Conservation (phyloP, 2,329 filamentous ascomycete species). For the Alternaria consortialis region DNA sequence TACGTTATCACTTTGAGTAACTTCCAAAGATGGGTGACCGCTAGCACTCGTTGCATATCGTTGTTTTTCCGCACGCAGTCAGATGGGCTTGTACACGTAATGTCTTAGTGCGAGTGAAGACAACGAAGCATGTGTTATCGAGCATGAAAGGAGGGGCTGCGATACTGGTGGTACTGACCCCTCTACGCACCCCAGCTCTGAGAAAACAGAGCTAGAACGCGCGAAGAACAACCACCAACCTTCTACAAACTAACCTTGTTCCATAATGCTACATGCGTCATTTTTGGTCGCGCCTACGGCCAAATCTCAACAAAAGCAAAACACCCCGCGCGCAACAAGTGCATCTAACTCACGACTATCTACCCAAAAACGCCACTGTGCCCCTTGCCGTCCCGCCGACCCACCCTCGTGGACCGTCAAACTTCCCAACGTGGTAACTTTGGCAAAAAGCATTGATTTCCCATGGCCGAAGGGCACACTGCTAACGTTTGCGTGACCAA, state of each 20-base stretch:
- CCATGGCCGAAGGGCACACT: constrained; percentile 23
- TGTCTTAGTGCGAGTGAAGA: background rate
- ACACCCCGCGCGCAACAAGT: background rate
- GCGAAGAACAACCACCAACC: background rate
- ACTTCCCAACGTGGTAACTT: constrained; percentile 8
- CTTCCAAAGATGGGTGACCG: constrained; percentile 12
- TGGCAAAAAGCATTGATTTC: constrained; percentile 9
- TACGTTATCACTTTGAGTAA: constrained; percentile 10
- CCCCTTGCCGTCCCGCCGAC: constrained; percentile 1
- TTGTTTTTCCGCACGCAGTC: background rate
- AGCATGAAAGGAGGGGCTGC: background rate
- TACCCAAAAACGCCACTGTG: background rate
- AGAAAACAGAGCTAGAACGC: background rate
- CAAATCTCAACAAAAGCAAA: constrained; percentile 1
- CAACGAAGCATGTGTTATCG: background rate
- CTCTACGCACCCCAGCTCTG: background rate
- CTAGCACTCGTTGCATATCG: background rate
- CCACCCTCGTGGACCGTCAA: constrained; percentile 4
- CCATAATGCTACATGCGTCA: background rate
- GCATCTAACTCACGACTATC: background rate
- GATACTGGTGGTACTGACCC: background rate
- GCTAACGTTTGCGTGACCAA: constrained; percentile 15
- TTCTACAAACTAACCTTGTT: background rate
- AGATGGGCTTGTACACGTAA: background rate
- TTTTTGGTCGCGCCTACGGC: background rate